These are phyloP conservation scores for Suhomyces vadensis DNA, from an alignment of 805 yeast species.

Conservation along the genomic window DNA sequence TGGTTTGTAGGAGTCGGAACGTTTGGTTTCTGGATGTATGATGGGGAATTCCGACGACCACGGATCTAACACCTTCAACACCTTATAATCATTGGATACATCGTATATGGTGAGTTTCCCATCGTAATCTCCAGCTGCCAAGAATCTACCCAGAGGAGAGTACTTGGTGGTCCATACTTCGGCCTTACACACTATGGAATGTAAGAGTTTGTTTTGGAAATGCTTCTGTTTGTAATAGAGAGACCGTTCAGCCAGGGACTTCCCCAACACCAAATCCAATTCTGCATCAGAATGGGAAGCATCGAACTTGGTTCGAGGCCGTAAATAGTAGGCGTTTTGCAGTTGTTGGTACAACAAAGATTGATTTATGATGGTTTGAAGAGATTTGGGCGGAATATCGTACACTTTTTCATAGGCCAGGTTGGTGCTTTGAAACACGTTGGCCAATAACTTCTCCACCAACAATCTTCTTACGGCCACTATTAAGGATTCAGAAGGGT, in stretches of 20 bases:
- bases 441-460: constrained; percentile 9
- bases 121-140: constrained; percentile 80
- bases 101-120: constrained; percentile 65
- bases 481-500: background rate
- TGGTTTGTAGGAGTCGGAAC: constrained; percentile 38
- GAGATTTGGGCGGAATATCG: constrained; percentile 23
- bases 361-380: constrained; percentile 24
- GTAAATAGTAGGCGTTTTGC: constrained; percentile 29
- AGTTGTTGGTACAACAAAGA: constrained; percentile 23
- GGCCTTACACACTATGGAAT: constrained; percentile 48
- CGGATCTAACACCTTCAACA: constrained; percentile 32
- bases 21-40: constrained; percentile 27
- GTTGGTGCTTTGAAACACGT: constrained; percentile 5
- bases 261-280: background rate
- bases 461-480: constrained; percentile 10
- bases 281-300: background rate
- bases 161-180: constrained; percentile 87
- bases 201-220: constrained; percentile 51
- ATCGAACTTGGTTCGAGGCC: constrained; percentile 22
- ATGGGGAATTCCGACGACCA: constrained; percentile 26
- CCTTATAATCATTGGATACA: constrained; percentile 45
- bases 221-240: constrained; percentile 9
- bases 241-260: constrained; percentile 1
- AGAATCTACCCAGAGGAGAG: constrained; percentile 70
- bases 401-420: constrained; percentile 9